Conservation (phyloP, 2,329 filamentous ascomycete genomes). For the Aspergillus vadensis region DNA sequence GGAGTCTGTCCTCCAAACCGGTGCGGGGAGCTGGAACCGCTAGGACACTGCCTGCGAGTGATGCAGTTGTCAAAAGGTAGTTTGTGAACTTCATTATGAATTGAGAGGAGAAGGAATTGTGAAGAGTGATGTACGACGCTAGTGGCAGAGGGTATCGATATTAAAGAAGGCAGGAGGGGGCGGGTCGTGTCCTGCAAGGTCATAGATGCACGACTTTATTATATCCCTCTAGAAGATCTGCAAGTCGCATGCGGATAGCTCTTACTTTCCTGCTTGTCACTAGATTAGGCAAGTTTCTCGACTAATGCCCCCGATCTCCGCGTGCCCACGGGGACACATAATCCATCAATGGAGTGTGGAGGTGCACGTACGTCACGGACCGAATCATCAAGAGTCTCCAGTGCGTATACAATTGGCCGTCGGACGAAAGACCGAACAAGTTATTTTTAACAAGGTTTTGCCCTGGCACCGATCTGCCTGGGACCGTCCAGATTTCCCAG, state of each 20-base stretch:
- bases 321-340: not conserved
- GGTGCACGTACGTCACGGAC: not conserved
- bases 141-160: not conserved
- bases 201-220: not conserved
- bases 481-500: not conserved
- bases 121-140: not conserved
- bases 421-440: not conserved
- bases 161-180: not conserved
- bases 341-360: not conserved
- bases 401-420: not conserved
- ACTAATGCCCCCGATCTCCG: not conserved
- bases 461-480: not conserved
- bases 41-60: slow-evolving; percentile 29
- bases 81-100: slow-evolving; percentile 35
- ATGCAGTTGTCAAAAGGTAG: slow-evolving; percentile 23
- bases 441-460: not conserved
- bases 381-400: too few relatives aligned
- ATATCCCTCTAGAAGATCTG: not conserved
- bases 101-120: slow-evolving; percentile 16
- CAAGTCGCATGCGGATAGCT: not conserved
- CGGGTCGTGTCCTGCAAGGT: not conserved
- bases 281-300: slow-evolving; percentile 1
- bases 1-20: slow-evolving; percentile 32
- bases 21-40: slow-evolving; percentile 34
- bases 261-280: not conserved